These are phyloP conservation scores for Hypomontagnella monticulosa DNA, from an alignment of 495 filamentous ascomycete genomes.

Conservation along the genomic window DNA sequence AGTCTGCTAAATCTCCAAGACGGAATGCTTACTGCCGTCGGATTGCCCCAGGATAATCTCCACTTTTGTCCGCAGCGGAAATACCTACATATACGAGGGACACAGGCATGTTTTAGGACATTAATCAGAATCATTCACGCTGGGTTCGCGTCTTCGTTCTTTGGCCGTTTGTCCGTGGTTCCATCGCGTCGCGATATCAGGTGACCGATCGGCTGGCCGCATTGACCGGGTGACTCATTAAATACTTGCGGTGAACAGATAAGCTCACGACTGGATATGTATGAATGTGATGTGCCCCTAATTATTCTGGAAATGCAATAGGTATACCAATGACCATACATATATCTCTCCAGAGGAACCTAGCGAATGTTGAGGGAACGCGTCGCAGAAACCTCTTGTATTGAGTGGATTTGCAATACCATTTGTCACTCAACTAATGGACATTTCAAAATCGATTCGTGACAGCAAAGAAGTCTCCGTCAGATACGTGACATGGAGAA, in stretches of 20 bases:
- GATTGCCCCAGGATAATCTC: background rate
- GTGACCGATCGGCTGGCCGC: slow-evolving; percentile 28
- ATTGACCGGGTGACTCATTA: no score
- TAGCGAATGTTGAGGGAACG: slow-evolving; percentile 18
- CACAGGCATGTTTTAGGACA: no score
- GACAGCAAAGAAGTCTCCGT: slow-evolving; percentile 20
- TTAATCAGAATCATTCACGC: background rate
- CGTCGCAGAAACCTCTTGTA: background rate
- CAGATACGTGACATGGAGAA: slow-evolving; percentile 1
- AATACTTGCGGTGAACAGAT: background rate
- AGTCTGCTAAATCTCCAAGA: background rate
- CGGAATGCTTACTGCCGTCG: background rate
- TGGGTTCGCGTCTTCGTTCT: background rate
- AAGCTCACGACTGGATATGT: background rate
- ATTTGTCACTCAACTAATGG: slow-evolving; percentile 16
- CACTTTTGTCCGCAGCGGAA: background rate
- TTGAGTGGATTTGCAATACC: background rate
- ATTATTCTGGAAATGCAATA: background rate
- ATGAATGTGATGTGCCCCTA: background rate
- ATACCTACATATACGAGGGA: no score
- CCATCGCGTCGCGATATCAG: slow-evolving; percentile 31
- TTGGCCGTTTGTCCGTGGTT: slow-evolving; percentile 9
- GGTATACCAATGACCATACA: background rate
- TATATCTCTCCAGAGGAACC: background rate
- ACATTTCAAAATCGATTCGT: slow-evolving; percentile 13